A percentile compares a stretch with the other conserved stretches of the same genome.
phyloP scores from a whole-genome alignment of 1,139 yeast genomes.

The Schwanniomyces etchellsii region DNA sequence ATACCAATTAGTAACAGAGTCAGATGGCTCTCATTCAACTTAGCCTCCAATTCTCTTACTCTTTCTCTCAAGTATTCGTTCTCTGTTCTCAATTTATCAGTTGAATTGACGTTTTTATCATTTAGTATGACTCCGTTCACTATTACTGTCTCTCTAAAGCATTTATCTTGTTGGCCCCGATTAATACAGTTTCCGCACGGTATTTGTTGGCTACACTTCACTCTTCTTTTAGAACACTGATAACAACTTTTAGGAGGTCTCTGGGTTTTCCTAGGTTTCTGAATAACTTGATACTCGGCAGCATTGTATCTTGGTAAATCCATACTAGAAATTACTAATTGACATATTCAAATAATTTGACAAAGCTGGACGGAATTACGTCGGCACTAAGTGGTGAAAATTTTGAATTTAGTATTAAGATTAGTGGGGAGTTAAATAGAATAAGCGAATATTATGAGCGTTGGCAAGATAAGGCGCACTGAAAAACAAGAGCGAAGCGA shows the following conservation, averaged over 20 bases:
- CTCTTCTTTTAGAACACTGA: conserved; percentile 20
- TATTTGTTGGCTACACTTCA: conserved; percentile 24
- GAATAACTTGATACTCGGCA: no score
- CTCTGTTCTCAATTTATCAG: not conserved
- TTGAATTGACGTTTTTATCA: not conserved
- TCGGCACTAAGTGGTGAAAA: no score
- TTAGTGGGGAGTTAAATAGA: no score
- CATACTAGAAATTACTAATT: no score
- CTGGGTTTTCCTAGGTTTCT: conserved; percentile 6
- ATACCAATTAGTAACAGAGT: not conserved
- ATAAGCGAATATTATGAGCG: no score
- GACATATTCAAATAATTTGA: no score
- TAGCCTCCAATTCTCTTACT: not conserved
- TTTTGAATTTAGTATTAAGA: no score
- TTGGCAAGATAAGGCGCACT: no score
- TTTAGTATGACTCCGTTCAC: not conserved
- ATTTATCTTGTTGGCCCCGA: not conserved
- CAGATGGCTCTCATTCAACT: not conserved
- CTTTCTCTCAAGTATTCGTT: not conserved
- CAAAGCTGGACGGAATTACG: no score
- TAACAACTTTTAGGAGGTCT: conserved; percentile 20
- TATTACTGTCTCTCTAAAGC: not conserved
- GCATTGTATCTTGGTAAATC: no score
- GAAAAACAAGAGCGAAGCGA: no score
- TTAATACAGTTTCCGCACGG: conserved; percentile 15